Conservation (phyloP, 2,329 filamentous ascomycete species). For the Fusarium sp. region DNA sequence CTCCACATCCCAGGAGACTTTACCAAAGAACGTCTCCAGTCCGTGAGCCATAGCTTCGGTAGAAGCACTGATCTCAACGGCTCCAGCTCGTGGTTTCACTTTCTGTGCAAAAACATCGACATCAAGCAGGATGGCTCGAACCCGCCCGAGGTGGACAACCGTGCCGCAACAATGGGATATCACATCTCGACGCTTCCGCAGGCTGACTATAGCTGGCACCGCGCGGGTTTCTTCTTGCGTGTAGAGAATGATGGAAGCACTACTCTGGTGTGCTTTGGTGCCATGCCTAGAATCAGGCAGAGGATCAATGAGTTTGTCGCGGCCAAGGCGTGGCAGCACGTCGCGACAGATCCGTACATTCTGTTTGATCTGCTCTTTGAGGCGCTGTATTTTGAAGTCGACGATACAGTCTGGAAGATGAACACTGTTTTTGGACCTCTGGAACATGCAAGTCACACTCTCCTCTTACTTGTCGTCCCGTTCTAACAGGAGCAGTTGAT, state of each 20-base stretch:
- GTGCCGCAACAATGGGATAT: slow-evolving; percentile 38
- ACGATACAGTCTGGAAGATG: slow-evolving; percentile 47
- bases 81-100: slow-evolving; percentile 50
- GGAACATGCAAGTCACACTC: slow-evolving; percentile 39
- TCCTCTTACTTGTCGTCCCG: neutral
- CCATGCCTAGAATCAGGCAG: slow-evolving; percentile 31
- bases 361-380: slow-evolving; percentile 47
- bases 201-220: slow-evolving; percentile 45
- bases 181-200: slow-evolving; percentile 42
- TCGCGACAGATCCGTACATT: slow-evolving; percentile 42
- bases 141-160: slow-evolving; percentile 44
- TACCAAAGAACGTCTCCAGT: slow-evolving; percentile 45
- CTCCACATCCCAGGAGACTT: slow-evolving; percentile 49
- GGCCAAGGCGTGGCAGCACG: slow-evolving; percentile 41
- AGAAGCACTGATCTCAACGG: slow-evolving; percentile 40
- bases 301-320: slow-evolving; percentile 41
- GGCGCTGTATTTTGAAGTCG: slow-evolving; percentile 44
- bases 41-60: slow-evolving; percentile 51
- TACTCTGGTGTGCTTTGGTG: slow-evolving; percentile 45
- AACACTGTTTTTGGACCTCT: slow-evolving; percentile 46
- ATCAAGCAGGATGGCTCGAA: slow-evolving; percentile 29
- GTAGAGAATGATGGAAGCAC: slow-evolving; percentile 27
- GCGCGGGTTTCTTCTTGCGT: slow-evolving; percentile 45
- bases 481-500: slow-evolving; percentile 37
- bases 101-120: slow-evolving; percentile 50